Percentiles rank a stretch among this genome's conserved stretches.
Evolutionary conservation across 164 flowering plant species (phyloP).

Genomic region (Stephania cephalantha): DNA sequence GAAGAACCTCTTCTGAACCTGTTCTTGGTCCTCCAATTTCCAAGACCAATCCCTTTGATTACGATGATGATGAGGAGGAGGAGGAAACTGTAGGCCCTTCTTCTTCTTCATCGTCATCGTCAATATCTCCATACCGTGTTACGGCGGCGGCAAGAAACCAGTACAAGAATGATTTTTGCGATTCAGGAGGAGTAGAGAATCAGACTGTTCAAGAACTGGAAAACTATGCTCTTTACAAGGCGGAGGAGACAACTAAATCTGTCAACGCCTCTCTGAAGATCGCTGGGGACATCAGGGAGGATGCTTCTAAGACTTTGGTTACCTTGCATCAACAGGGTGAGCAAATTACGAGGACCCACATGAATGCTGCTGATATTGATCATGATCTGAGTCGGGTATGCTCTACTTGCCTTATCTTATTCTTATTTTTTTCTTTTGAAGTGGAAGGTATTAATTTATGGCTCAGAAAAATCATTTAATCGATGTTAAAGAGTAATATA

Average conservation of each 20-base stretch:
- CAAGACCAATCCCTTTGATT: slow-evolving; percentile 35
- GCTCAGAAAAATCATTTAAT: not conserved
- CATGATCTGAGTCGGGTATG: slow-evolving; percentile 63
- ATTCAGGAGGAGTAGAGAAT: slow-evolving; percentile 49
- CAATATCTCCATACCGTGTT: slow-evolving; percentile 7
- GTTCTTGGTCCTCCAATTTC: slow-evolving; percentile 14
- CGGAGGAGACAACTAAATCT: slow-evolving; percentile 58
- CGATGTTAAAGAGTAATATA: not conserved
- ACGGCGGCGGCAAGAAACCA: slow-evolving; percentile 30
- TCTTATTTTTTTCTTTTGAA: not conserved
- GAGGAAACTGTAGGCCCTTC: slow-evolving; percentile 8
- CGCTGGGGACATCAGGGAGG: slow-evolving; percentile 69
- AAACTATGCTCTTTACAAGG: slow-evolving; percentile 56
- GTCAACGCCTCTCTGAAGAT: slow-evolving; percentile 57
- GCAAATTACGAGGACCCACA: slow-evolving; percentile 66
- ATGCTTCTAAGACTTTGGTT: slow-evolving; percentile 61
- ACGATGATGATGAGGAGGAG: slow-evolving; percentile 29
- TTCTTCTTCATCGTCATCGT: slow-evolving; percentile 20
- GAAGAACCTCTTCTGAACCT: slow-evolving; percentile 49
- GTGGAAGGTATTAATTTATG: not conserved
- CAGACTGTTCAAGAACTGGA: slow-evolving; percentile 65
- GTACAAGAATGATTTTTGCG: slow-evolving; percentile 41
- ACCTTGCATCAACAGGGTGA: slow-evolving; percentile 77
- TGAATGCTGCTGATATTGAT: slow-evolving; percentile 48
- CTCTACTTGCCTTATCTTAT: not conserved